Evolutionary conservation across 257 asterid species (phyloP).

Genomic region (Leonotis leonurus): DNA sequence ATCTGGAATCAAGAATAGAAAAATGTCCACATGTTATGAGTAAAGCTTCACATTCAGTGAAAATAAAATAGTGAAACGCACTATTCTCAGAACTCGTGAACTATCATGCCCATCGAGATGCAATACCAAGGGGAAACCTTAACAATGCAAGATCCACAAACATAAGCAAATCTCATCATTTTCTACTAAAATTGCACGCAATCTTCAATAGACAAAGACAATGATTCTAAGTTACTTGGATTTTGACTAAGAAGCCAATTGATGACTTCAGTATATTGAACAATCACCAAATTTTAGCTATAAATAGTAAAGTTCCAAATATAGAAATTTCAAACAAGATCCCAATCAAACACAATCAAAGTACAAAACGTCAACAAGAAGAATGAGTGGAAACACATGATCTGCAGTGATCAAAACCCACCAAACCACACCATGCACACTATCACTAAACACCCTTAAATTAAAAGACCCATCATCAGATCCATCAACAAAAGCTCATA

Average conservation of each 20-base stretch:
- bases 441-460: conserved; percentile 5
- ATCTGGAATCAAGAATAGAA: too few relatives aligned
- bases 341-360: background rate
- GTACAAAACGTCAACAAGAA: conserved; percentile 1
- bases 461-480: conserved; percentile 21
- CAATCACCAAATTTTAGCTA: background rate
- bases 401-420: background rate
- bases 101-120: too few relatives aligned
- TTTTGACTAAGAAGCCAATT: conserved; percentile 6
- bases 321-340: background rate
- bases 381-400: background rate
- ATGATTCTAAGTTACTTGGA: too few relatives aligned
- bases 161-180: background rate
- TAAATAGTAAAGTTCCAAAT: background rate
- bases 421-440: conserved; percentile 1
- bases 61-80: too few relatives aligned
- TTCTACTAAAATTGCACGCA: background rate
- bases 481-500: conserved; percentile 8
- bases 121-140: too few relatives aligned
- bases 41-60: too few relatives aligned
- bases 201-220: too few relatives aligned
- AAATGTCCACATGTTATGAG: too few relatives aligned
- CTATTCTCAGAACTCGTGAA: too few relatives aligned
- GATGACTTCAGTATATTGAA: background rate
- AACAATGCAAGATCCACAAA: conserved; percentile 5